Evolutionary conservation across 139 green algal genomes (phyloP).

Genomic region (Picocystis salinarum): DNA sequence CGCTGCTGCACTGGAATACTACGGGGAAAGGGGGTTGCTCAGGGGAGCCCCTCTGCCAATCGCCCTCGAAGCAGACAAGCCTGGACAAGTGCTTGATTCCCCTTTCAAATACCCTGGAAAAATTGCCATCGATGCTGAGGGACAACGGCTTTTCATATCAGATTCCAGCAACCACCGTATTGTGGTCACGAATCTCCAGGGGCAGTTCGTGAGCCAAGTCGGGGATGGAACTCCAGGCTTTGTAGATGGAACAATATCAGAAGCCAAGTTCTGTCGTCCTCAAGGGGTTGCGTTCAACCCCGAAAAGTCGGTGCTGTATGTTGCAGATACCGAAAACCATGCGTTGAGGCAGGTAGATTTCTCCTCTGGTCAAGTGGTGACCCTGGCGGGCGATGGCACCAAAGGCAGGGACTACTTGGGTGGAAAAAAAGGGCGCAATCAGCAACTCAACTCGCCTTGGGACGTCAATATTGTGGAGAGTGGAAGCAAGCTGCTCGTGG

Average conservation of each 20-base stretch:
- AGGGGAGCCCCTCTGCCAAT: conserved; percentile 28
- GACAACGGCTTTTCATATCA: conserved; percentile 43
- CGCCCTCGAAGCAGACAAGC: conserved; percentile 37
- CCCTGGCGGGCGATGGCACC: conserved; percentile 37
- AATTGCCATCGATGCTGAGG: conserved; percentile 29
- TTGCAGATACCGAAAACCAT: conserved; percentile 58
- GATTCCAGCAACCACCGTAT: conserved; percentile 58
- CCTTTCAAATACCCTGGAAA: conserved; percentile 31
- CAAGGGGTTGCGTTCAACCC: conserved; percentile 22
- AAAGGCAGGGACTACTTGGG: conserved; percentile 46
- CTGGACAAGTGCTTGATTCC: not conserved
- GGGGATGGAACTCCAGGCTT: conserved; percentile 42
- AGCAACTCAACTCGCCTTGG: conserved; percentile 59
- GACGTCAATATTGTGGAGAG: conserved; percentile 29
- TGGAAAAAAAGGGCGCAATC: conserved; percentile 13
- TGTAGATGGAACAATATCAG: conserved; percentile 27
- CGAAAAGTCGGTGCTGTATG: conserved; percentile 22
- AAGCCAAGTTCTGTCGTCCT: conserved; percentile 23
- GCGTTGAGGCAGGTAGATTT: conserved; percentile 28
- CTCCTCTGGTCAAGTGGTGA: conserved; percentile 22
- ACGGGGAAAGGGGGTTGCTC: conserved; percentile 34
- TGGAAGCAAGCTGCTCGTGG: conserved; percentile 20
- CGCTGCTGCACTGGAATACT: conserved; percentile 38
- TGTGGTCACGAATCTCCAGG: conserved; percentile 37
- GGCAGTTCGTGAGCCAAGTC: conserved; percentile 32